Percentiles rank a stretch among this genome's conserved stretches.
These are phyloP conservation scores for Coemansia sp. DNA, from an alignment of 192 early-diverging fungal species.

Conservation along the genomic window DNA sequence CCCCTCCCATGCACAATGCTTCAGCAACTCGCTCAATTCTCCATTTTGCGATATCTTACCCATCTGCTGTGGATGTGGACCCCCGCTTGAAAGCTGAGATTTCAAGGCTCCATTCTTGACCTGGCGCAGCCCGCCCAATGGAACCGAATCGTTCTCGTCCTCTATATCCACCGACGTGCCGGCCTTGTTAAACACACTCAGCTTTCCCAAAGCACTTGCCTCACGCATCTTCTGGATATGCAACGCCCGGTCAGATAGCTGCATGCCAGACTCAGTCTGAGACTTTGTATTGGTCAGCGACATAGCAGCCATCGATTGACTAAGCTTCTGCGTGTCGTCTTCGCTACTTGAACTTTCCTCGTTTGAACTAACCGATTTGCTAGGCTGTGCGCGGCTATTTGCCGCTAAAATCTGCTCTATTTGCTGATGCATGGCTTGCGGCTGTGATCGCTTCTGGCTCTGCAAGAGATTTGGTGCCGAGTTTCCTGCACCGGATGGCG, in stretches of 20 bases:
- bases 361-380: conserved; percentile 22
- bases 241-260: conserved; percentile 32
- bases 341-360: conserved; percentile 33
- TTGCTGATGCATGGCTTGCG: conserved; percentile 4
- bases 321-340: conserved; percentile 26
- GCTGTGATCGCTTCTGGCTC: not conserved
- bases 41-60: too few species aligned
- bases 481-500: not conserved
- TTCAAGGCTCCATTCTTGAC: not conserved
- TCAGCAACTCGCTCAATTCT: too few species aligned
- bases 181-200: conserved; percentile 13
- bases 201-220: conserved; percentile 37
- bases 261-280: not conserved
- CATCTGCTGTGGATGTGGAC: too few species aligned
- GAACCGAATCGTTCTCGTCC: conserved; percentile 29
- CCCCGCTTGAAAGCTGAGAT: too few species aligned
- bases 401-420: not conserved
- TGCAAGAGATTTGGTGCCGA: not conserved
- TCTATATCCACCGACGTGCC: conserved; percentile 11
- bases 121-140: conserved; percentile 36
- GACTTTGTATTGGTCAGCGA: conserved; percentile 11
- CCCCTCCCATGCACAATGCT: too few species aligned
- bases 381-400: not conserved
- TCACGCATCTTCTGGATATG: conserved; percentile 45
- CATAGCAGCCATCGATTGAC: conserved; percentile 31